These are phyloP conservation scores for Termitomyces sp. DNA, from an alignment of 768 basidiomycete genomes.

Conservation along the genomic window DNA sequence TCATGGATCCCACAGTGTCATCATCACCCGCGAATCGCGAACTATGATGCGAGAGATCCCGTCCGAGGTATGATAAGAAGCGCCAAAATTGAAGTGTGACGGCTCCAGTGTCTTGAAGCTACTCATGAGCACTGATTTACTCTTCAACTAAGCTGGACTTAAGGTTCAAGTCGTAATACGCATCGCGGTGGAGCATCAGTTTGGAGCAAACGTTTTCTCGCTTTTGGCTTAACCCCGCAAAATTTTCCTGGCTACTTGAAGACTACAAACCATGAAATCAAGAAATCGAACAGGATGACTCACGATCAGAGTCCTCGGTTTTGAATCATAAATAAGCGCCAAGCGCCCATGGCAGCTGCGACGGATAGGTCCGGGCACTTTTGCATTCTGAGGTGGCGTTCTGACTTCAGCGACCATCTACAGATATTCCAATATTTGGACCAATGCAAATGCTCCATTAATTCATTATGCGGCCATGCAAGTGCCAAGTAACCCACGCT, in stretches of 20 bases:
- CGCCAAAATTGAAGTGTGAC: neutral
- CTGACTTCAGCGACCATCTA: too few relatives aligned
- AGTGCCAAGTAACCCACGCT: neutral
- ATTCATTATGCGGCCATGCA: neutral
- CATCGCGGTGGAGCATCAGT: too few relatives aligned
- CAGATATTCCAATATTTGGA: too few relatives aligned
- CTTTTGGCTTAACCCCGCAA: neutral
- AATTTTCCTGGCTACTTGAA: neutral
- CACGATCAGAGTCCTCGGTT: neutral
- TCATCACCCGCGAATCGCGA: constrained; percentile 7
- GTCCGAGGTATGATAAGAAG: neutral
- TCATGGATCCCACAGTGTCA: neutral
- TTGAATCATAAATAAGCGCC: neutral
- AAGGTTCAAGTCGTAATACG: too few relatives aligned
- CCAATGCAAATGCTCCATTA: too few relatives aligned
- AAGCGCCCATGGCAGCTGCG: neutral
- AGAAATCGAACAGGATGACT: neutral
- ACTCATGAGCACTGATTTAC: neutral
- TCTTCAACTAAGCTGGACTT: neutral
- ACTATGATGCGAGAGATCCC: constrained; percentile 2
- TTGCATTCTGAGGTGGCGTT: too few relatives aligned
- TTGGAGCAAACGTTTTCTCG: neutral
- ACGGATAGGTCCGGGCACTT: neutral
- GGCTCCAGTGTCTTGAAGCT: neutral
- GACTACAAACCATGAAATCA: neutral